Evolutionary conservation across 2,329 filamentous ascomycete species (phyloP), one percentile per base, ranked within the genome.

Genomic region (Arthrobotrys pseudoclavata): DNA sequence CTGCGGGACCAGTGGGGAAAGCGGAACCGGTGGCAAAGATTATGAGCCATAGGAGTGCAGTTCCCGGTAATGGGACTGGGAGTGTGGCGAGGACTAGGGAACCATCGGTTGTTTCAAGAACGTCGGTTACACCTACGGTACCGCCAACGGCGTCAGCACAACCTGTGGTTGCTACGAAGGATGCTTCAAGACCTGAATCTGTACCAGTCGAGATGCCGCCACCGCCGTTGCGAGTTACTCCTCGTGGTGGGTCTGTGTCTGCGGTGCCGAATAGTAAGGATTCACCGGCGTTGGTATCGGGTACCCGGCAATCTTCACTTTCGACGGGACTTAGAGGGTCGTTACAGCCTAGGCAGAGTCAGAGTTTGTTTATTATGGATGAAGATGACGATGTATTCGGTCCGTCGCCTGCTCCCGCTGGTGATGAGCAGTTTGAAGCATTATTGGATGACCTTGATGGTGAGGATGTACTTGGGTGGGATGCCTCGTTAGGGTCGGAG

Each of bases 381-480:
- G 66, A 69, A 42, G 68, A 78, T 2, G 75, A 77, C 37, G 74
- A 78, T 60, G 37, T 78, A 9, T 78, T 78, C 40, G 75, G 75
- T 1, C 53, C 75, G 18, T 66, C 57, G 6, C 66, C 66, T 15
- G 60, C 37, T n/a, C 53, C 47, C 4, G 75, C 53, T 20, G 69
- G 29, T 15, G 75, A 78, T 53, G 62, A 71, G 3, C 52, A 62
- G 48, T 62, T 67, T 40, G 74, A 77, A 22, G 31, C 62, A 22
- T 18, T 76, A 26, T n/a, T 76, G n/a, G 72, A 76, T 31, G 72
- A 76, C 52, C 50, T 66, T 12, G 75, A 78, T 26, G 69, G 72
- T 40, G 75, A 78, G 12, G 75, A 78, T 52, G 62, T 78, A 2
- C 62, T 78, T 40, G 75, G 75, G 6, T 78, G 75, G 75, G 75